Base-by-base conservation (phyloP, 805 yeast species). In the Kregervanrija fluxuum region DNA sequence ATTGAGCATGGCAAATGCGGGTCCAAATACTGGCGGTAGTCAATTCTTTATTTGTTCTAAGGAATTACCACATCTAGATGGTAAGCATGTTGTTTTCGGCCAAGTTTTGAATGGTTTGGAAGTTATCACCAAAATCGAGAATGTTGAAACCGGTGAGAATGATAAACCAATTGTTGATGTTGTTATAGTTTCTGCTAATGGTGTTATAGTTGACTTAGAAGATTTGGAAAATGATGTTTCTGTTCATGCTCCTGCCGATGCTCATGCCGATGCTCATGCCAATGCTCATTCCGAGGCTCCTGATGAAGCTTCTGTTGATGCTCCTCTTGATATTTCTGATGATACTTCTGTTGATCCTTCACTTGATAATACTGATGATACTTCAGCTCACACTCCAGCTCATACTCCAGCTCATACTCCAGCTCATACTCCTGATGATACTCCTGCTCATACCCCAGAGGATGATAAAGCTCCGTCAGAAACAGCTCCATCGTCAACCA, bases 31-130 rank as follows among this genome's bases (percentile, higher is more conserved):
- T 67, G 81, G 79, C 51, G 86, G 85, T 3, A 76, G 85, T 11
- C 86, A 80, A 56, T 83, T 82, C 56, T 80, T 80, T 57, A 80
- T 85, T 57, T 80, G 86, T 37, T 74, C 85, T 2, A 57, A 66
- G 11, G 73, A 77, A 16, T 53, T 61, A 3, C 59, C 69, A 40
- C 72, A 75, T 71, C 69, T 82, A 52, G 76, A 82, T 61, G 80
- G 79, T 16, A 62, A 65, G 8, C 83, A 83, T 63, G 91, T 85
- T 53, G 90, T 82, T 2, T 85, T 85, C 59, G 95, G 93, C 39
- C 88, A 84, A 65, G 80, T 85, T 39, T 57, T 75, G 11, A 80
- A 77, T 34, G 93, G 93, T 5, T 64, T 75, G 46, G 83, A 81
- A 16, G 73, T 82, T 5, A 71, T 86, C 37, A 74, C 75, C 35